Evolutionary conservation across 225 moss, liverwort and hornwort genomes (phyloP), one percentile per base, ranked within the genome.

Genomic region (Sphagnum tenellum): DNA sequence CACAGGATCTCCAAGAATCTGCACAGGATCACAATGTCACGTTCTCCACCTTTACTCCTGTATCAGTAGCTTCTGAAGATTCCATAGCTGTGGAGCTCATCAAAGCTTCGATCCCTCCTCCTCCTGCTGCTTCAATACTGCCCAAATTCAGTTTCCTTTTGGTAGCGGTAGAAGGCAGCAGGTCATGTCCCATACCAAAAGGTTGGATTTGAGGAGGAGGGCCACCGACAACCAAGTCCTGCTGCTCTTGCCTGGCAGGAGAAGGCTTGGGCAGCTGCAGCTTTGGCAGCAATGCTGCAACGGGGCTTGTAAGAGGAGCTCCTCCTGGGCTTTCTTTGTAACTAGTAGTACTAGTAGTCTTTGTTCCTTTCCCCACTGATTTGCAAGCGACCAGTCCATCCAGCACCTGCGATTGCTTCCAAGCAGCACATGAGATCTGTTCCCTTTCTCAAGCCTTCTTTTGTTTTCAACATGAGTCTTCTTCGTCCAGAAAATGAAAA

Each of bases 121-220:
- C 77, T 8, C 63, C 8, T 56, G 58, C 68, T 3, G 49, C 67
- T 56, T 91, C 29, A 29, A 29, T 29, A 29, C 29, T 29, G 29
- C 29, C 91, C 78, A 78, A 70, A 55, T 51, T 76, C 5, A 92
- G 84, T 67, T 91, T 91, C 76, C 88, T 80, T 61, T 81, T 92
- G 5, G 81, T 9, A 12, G 72, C 29, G 29, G 29, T 29, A 29
- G 29, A 29, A 29, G 29, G 29, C 29, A 29, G 29, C 29, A 29
- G 66, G 11, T 50, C 64, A 4, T 0, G 29, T 29, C 29, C 29
- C 29, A 29, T 29, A 29, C 29, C 29, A 29, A 29, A 29, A 29
- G 29, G 29, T 29, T 29, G 29, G 29, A 29, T 29, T 29, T 29
- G 29, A 29, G 29, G 29, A 29, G 3, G 84, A 82, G 55, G 74